phyloP scores from a whole-genome alignment of 768 basidiomycete species.

The Suillus lakei region DNA sequence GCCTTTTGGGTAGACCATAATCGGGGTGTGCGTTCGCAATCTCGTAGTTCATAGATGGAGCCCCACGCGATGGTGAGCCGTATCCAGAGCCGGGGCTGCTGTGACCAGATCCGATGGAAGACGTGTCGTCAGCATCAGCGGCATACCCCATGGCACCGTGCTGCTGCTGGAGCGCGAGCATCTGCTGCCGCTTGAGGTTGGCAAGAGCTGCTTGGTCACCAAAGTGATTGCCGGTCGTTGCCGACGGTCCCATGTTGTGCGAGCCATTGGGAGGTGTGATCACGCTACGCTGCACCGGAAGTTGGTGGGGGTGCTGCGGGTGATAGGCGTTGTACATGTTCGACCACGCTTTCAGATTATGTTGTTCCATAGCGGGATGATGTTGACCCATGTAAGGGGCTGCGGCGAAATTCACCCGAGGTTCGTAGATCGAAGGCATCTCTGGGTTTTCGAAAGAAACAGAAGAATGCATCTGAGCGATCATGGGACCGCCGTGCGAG shows the following conservation, averaged over 20 bases:
- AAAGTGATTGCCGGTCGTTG: constrained; percentile 15
- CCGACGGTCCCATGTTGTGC: constrained; percentile 29
- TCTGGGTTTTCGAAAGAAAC: constrained; percentile 60
- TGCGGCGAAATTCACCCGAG: constrained; percentile 38
- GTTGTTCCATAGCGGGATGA: constrained; percentile 19
- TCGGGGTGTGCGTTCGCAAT: constrained; percentile 35
- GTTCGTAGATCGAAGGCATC: constrained; percentile 49
- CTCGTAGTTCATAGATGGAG: constrained; percentile 40
- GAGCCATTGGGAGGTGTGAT: constrained; percentile 49
- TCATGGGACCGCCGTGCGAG: constrained; percentile 44
- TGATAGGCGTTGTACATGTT: constrained; percentile 35
- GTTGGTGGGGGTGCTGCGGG: constrained; percentile 16
- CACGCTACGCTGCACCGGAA: constrained; percentile 39
- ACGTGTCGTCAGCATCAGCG: constrained; percentile 43
- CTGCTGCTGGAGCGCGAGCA: constrained; percentile 37
- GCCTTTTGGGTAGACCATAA: constrained; percentile 27
- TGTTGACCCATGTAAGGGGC: constrained; percentile 27
- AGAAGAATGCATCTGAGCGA: constrained; percentile 47
- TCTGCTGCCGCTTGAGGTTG: constrained; percentile 32
- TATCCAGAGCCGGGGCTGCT: constrained; percentile 38
- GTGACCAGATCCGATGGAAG: constrained; percentile 42
- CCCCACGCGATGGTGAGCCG: constrained; percentile 33
- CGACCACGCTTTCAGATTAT: constrained; percentile 30
- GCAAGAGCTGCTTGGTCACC: constrained; percentile 29
- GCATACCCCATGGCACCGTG: constrained; percentile 28